These are phyloP conservation scores for Lanzia echinophila DNA, from an alignment of 2,329 filamentous ascomycete genomes.

Conservation along the genomic window DNA sequence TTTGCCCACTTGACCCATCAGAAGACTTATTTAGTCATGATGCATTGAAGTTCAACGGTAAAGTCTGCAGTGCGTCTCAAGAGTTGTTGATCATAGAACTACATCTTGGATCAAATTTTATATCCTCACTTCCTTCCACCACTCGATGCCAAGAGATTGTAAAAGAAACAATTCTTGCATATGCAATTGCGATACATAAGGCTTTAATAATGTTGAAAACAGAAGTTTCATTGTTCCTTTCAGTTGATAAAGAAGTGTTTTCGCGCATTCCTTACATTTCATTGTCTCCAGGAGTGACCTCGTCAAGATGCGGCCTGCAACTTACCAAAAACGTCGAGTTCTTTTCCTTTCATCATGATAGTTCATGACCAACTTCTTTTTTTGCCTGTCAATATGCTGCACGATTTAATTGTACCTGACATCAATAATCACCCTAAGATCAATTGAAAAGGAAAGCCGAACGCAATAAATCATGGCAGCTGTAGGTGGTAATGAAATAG, in stretches of 20 bases:
- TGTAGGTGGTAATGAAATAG: neutral
- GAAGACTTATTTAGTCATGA: too few relatives aligned
- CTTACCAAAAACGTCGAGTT: constrained; percentile 5
- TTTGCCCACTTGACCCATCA: too few relatives aligned
- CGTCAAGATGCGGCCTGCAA: neutral
- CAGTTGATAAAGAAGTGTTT: neutral
- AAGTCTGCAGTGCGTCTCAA: too few relatives aligned
- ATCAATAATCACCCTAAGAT: neutral
- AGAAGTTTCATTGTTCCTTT: constrained; percentile 6
- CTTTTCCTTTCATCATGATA: constrained; percentile 2
- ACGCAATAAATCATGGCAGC: neutral
- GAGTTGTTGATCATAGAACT: too few relatives aligned
- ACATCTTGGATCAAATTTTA: neutral
- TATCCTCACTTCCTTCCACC: neutral
- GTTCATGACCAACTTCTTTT: neutral
- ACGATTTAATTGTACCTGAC: neutral
- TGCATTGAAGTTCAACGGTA: too few relatives aligned
- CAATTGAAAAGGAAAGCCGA: too few relatives aligned
- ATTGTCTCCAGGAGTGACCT: neutral
- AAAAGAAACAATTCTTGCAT: too few relatives aligned
- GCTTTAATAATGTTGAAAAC: neutral
- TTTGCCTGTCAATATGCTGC: neutral
- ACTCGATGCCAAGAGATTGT: neutral
- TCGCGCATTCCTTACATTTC: constrained; percentile 1
- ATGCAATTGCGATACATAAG: neutral